phyloP scores from a whole-genome alignment of 345 rosid genomes.

The Iberis pinnata region DNA sequence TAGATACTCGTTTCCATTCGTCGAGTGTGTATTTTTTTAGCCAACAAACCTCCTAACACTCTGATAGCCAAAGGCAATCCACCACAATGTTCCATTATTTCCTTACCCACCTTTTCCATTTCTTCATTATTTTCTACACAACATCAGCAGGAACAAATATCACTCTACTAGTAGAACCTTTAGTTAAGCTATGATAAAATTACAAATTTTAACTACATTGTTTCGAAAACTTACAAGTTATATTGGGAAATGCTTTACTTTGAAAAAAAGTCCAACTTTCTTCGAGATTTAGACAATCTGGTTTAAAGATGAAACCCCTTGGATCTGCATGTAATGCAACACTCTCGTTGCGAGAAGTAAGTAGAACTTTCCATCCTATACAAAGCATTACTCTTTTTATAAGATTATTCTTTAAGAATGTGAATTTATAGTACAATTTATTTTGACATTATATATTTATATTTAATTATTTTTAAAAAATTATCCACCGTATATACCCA shows the following conservation, averaged over 20 bases:
- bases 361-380: background rate
- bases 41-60: background rate
- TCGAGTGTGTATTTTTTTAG: background rate
- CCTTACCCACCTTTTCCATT: background rate
- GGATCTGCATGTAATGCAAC: background rate
- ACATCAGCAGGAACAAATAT: too few relatives aligned
- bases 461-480: too few relatives aligned
- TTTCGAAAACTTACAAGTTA: background rate
- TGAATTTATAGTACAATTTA: too few relatives aligned
- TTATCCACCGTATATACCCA: too few relatives aligned
- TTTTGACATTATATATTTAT: too few relatives aligned
- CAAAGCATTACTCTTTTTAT: background rate
- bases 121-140: background rate
- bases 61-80: background rate
- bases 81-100: background rate
- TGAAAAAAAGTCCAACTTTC: background rate
- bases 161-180: too few relatives aligned
- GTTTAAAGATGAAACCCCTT: background rate
- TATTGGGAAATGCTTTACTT: background rate
- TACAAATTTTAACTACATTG: too few relatives aligned
- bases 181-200: too few relatives aligned
- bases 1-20: background rate
- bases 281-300: background rate
- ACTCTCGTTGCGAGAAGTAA: background rate
- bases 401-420: background rate